Base-by-base conservation (phyloP, 306 rosid species). In the Acacia crassicarpa region DNA sequence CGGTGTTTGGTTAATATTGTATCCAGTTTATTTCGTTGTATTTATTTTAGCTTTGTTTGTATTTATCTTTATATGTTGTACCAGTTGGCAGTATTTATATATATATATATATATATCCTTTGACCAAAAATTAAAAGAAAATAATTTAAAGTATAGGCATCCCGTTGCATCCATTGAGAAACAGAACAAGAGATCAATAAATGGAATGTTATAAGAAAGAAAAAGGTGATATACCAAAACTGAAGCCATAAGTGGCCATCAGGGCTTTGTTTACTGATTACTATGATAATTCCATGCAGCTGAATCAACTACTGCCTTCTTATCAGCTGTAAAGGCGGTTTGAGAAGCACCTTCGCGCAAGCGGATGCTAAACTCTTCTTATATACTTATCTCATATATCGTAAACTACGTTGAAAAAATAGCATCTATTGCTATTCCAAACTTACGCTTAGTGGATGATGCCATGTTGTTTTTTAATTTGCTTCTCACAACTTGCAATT, bases 231-330 rank as follows among this genome's bases (percentile, higher is more conserved):
- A 67, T 89, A 93, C 97, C 97, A 85, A 91, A 93, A 86, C 95
- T 93, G 91, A 93, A 93, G 80, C 92, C 95, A 76, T 91, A 90
- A 46, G 92, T 86, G 62, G 91, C 95, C 95, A 93, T 93, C 68
- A 91, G 89, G 66, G 97, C 92, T 85, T 91, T 93, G 82, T 93
- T 91, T 80, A 91, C 40, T 38, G 1, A 38, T 38, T 38, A 0
- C 97, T 79, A 93, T 75, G 81, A 93, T 93, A 70, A 93, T 87
- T 81, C 95, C 97, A 93, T 35, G 97, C 90, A 22, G 94, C 95
- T 45, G 89, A 91, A 87, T 93, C 95, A 17, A 69, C 86, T 32
- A 87, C 80, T 25, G 95, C 97, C 81, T 89, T 89, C 85, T 86
- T 86, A 44, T 93, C 94, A 82, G 95, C 94, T 88, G 41, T 6